Evolutionary conservation across 2,329 filamentous ascomycete genomes (phyloP).

Genomic region (Trichoderma sp.): DNA sequence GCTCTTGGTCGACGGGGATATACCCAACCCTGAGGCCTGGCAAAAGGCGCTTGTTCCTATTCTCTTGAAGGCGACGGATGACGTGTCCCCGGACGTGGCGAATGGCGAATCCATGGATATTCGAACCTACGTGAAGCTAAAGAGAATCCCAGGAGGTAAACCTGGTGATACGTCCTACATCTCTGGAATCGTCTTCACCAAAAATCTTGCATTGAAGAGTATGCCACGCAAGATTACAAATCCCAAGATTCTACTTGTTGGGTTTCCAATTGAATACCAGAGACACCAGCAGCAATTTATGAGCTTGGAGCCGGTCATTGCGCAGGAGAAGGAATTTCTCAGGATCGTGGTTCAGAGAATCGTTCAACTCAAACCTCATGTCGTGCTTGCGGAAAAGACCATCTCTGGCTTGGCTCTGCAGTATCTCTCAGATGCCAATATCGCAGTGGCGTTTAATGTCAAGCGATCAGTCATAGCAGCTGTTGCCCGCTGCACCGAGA

Average conservation of each 20-base stretch:
- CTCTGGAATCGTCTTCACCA: constrained; percentile 94
- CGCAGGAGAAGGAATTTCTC: constrained; percentile 93
- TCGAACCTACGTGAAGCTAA: constrained; percentile 94
- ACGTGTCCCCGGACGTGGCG: constrained; percentile 90
- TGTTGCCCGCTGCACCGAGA: constrained; percentile 88
- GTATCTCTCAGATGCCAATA: constrained; percentile 83
- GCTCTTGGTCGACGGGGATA: constrained; percentile 73
- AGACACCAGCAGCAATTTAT: constrained; percentile 85
- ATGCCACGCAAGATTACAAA: constrained; percentile 87
- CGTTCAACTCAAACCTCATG: constrained; percentile 78
- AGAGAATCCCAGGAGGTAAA: constrained; percentile 89
- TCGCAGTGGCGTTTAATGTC: constrained; percentile 94
- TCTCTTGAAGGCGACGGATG: constrained; percentile 85
- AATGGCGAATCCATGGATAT: constrained; percentile 96
- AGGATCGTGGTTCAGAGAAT: constrained; percentile 91
- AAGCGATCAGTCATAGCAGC: constrained; percentile 95
- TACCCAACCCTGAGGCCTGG: constrained; percentile 78
- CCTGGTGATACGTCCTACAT: constrained; percentile 95
- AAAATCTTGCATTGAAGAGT: constrained; percentile 93
- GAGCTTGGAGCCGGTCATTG: constrained; percentile 95
- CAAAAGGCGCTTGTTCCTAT: constrained; percentile 90
- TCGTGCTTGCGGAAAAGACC: constrained; percentile 89
- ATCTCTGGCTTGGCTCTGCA: constrained; percentile 90
- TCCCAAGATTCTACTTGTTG: constrained; percentile 88
- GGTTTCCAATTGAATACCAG: constrained; percentile 95